A percentile compares a stretch with the other conserved stretches of the same genome.
Conservation (phyloP, 345 rosid species). For the Eucalyptus grandis region DNA sequence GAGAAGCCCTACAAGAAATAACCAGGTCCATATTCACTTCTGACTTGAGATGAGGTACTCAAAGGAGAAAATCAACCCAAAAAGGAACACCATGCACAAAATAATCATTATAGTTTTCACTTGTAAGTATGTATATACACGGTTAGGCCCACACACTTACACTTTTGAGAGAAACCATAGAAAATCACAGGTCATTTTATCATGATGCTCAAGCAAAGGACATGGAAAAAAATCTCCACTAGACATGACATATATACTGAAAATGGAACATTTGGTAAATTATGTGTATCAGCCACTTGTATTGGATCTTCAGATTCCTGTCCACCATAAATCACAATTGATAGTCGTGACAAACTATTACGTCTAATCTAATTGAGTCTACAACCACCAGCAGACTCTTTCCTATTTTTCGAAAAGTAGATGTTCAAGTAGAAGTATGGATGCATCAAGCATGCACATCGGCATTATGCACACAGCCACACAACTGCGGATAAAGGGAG, state of each 20-base stretch:
- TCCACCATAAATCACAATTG: not conserved
- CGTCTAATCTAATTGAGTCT: not conserved
- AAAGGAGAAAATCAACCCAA: not conserved
- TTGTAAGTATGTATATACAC: not conserved
- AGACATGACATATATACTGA: not conserved
- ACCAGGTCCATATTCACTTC: not conserved
- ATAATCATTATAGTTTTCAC: not conserved
- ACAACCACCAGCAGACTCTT: not conserved
- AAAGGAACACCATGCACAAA: not conserved
- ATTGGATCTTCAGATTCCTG: not conserved
- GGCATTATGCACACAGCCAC: not conserved
- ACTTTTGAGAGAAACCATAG: not conserved
- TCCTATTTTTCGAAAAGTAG: not conserved
- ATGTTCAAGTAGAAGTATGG: not conserved
- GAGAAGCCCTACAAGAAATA: constrained; percentile 58
- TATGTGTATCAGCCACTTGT: not conserved
- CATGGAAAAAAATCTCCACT: not conserved
- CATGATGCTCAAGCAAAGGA: not conserved
- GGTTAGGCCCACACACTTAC: not conserved
- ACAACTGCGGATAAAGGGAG: not conserved
- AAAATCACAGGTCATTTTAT: not conserved
- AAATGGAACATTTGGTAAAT: not conserved
- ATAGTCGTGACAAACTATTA: not conserved
- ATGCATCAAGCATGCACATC: not conserved
- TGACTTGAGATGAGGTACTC: not conserved